Evolutionary conservation across 164 flowering plant genomes (phyloP).

Genomic region (Houttuynia cordata): DNA sequence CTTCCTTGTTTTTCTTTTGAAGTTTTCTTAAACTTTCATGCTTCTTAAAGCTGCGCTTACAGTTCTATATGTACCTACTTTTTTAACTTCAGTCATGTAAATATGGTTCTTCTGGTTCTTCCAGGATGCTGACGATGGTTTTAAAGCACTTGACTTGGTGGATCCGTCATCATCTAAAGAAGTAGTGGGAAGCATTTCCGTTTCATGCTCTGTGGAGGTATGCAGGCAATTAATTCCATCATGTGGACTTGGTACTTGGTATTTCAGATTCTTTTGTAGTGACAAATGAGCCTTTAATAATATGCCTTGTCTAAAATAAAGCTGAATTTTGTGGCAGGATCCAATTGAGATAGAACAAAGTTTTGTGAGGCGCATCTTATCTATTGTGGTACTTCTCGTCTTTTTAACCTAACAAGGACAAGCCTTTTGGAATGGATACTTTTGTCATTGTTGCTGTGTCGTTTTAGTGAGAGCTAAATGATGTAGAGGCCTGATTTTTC

Average conservation of each 20-base stretch:
- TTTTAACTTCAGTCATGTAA: background rate
- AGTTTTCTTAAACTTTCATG: background rate
- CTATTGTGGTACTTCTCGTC: conserved; percentile 50
- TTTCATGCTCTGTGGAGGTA: conserved; percentile 84
- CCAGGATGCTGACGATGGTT: conserved; percentile 42
- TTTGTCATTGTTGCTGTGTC: no score
- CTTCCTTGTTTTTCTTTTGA: background rate
- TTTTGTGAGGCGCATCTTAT: conserved; percentile 73
- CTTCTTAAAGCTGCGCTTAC: background rate
- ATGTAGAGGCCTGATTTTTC: no score
- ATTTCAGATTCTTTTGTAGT: background rate
- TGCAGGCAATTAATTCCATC: conserved; percentile 1
- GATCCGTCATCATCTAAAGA: conserved; percentile 45
- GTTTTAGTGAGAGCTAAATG: no score
- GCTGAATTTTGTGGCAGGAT: conserved; percentile 38
- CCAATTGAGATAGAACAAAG: conserved; percentile 78
- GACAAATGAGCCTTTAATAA: background rate
- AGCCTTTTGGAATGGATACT: no score
- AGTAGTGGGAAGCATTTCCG: conserved; percentile 50
- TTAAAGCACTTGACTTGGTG: conserved; percentile 40
- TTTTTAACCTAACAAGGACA: no score
- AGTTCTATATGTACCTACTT: background rate
- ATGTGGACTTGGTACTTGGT: background rate
- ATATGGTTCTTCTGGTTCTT: background rate
- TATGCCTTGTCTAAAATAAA: background rate